Evolutionary conservation across 495 filamentous ascomycete species (phyloP).

Genomic region (Podospora appendiculata): DNA sequence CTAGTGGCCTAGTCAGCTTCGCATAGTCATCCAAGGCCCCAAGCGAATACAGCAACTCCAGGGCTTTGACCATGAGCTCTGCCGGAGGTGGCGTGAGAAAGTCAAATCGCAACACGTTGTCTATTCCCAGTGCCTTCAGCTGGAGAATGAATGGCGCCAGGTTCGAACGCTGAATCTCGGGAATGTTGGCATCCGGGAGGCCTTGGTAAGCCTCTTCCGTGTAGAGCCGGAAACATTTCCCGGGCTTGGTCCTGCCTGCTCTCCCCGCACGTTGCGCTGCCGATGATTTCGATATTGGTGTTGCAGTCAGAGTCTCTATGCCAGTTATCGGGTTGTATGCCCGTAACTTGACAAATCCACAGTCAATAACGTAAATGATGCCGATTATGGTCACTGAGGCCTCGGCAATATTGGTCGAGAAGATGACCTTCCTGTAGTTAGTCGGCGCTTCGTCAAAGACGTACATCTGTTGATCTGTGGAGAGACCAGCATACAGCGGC

Average conservation of each 20-base stretch:
- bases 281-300: conserved; percentile 84
- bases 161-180: conserved; percentile 91
- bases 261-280: conserved; percentile 92
- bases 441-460: conserved; percentile 84
- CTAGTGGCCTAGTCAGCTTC: conserved; percentile 82
- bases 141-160: conserved; percentile 87
- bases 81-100: conserved; percentile 85
- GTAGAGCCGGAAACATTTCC: conserved; percentile 95
- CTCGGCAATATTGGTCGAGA: conserved; percentile 95
- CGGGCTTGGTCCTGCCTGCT: conserved; percentile 94
- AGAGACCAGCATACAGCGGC: conserved; percentile 83
- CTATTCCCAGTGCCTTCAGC: conserved; percentile 92
- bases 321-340: conserved; percentile 80
- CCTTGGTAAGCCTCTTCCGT: conserved; percentile 65
- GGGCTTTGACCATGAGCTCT: conserved; percentile 76
- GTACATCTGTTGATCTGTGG: conserved; percentile 84
- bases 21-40: conserved; percentile 86
- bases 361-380: conserved; percentile 88
- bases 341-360: conserved; percentile 84
- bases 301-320: conserved; percentile 87
- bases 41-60: conserved; percentile 84
- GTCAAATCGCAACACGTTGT: conserved; percentile 87
- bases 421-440: conserved; percentile 82
- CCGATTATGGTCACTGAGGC: conserved; percentile 92
- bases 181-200: conserved; percentile 68